phyloP scores from a whole-genome alignment of 108 stramenopile species.

The Pseudonitzschia multistriata region DNA sequence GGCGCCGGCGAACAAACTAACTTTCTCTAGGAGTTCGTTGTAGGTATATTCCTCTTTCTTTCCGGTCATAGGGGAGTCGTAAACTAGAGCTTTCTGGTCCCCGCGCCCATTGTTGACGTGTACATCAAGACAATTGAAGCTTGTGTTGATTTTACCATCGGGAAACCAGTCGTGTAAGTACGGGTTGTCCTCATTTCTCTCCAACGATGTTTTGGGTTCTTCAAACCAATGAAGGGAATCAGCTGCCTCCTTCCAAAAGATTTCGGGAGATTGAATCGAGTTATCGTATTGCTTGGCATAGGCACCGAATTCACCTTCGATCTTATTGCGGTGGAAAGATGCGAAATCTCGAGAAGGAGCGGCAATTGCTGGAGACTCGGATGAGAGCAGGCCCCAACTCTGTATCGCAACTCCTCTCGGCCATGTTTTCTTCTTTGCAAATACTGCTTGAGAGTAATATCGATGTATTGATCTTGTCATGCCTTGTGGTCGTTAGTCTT shows the following conservation, averaged over 20 bases:
- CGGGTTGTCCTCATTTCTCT: constrained; percentile 16
- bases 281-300: constrained; percentile 36
- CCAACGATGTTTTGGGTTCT: constrained; percentile 27
- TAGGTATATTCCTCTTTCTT: constrained; percentile 46
- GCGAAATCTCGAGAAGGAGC: neutral
- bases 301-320: constrained; percentile 29
- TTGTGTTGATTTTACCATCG: constrained; percentile 59
- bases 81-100: constrained; percentile 56
- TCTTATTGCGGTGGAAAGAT: constrained; percentile 6
- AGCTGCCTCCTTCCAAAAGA: constrained; percentile 40
- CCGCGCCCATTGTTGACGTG: constrained; percentile 61
- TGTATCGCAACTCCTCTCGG: neutral
- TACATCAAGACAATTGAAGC: constrained; percentile 73
- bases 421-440: neutral
- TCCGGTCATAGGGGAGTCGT: constrained; percentile 60
- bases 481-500: neutral
- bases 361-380: neutral
- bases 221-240: constrained; percentile 30
- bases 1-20: constrained; percentile 49
- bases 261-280: constrained; percentile 32
- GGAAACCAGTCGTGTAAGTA: constrained; percentile 43
- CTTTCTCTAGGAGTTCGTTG: constrained; percentile 54
- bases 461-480: neutral
- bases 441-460: neutral
- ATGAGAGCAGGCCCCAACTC: neutral